These are phyloP conservation scores for Quercus tomentella DNA, from an alignment of 331 rosid species.

Conservation along the genomic window DNA sequence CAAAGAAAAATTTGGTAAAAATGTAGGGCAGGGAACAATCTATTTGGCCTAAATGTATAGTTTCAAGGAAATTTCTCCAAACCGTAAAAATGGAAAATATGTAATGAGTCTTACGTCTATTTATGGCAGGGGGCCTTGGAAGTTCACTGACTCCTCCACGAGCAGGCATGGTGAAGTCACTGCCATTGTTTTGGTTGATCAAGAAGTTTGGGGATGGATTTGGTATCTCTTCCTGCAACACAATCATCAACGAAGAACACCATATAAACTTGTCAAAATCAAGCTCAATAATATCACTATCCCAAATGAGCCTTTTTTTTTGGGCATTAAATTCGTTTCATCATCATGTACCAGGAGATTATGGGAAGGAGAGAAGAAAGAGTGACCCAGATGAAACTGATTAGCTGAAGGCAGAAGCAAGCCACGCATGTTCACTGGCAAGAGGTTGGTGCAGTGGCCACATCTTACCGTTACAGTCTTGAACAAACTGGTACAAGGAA, in stretches of 20 bases:
- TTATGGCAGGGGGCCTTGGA: slow-evolving; percentile 69
- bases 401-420: slow-evolving; percentile 77
- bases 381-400: slow-evolving; percentile 81
- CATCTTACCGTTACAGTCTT: slow-evolving; percentile 93
- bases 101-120: slow-evolving; percentile 58
- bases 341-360: slow-evolving; percentile 51
- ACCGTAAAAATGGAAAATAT: neutral
- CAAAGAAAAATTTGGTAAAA: slow-evolving; percentile 2
- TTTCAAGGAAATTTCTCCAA: neutral
- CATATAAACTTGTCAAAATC: neutral
- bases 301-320: neutral
- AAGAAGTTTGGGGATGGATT: slow-evolving; percentile 55
- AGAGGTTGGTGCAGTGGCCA: slow-evolving; percentile 94
- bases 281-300: neutral
- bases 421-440: slow-evolving; percentile 90
- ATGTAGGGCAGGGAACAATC: neutral
- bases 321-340: neutral
- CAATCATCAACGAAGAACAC: neutral
- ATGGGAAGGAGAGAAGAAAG: slow-evolving; percentile 73
- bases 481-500: slow-evolving; percentile 93
- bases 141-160: slow-evolving; percentile 53
- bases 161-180: slow-evolving; percentile 48
- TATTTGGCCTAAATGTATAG: slow-evolving; percentile 3
- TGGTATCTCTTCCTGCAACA: slow-evolving; percentile 71
- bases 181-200: slow-evolving; percentile 51